A percentile compares a stretch with the other conserved stretches of the same genome.
These are phyloP conservation scores for Boletus bicolor DNA, from an alignment of 768 basidiomycete genomes.

Conservation along the genomic window DNA sequence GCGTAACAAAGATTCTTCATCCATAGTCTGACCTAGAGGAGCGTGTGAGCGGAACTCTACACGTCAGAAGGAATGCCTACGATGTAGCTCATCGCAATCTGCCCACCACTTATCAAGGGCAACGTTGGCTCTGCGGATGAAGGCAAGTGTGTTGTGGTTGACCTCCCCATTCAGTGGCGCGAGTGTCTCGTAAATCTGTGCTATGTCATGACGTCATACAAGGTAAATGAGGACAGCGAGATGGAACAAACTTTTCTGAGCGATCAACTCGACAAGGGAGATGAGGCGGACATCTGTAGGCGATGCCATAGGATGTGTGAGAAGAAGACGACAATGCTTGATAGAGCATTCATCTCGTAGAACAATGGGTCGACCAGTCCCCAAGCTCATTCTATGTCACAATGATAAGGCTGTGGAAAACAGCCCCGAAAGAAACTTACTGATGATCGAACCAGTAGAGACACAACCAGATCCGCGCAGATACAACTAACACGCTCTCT, in stretches of 20 bases:
- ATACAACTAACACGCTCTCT: constrained; percentile 59
- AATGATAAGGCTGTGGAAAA: constrained; percentile 11
- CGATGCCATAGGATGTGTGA: constrained; percentile 83
- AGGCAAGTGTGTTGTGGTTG: constrained; percentile 78
- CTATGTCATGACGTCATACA: constrained; percentile 37
- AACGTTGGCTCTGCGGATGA: constrained; percentile 81
- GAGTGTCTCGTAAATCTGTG: constrained; percentile 90
- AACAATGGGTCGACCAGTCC: constrained; percentile 87
- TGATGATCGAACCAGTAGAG: constrained; percentile 97
- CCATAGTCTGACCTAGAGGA: constrained; percentile 65
- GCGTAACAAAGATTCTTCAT: constrained; percentile 79
- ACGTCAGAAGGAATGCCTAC: constrained; percentile 35
- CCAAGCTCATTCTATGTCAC: constrained; percentile 73
- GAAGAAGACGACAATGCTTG: constrained; percentile 74
- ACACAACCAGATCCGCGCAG: constrained; percentile 91
- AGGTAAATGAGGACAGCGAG: not conserved
- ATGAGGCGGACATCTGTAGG: constrained; percentile 88
- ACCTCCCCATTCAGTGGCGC: constrained; percentile 84
- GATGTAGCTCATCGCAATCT: constrained; percentile 83
- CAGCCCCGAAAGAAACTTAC: constrained; percentile 42
- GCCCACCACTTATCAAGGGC: constrained; percentile 90
- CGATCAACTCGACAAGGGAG: constrained; percentile 85
- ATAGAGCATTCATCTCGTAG: constrained; percentile 88
- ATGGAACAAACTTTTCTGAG: constrained; percentile 72
- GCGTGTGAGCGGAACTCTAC: constrained; percentile 4